Base-by-base conservation (phyloP, 352 stramenopile species). In the Pythium utonaiense region DNA sequence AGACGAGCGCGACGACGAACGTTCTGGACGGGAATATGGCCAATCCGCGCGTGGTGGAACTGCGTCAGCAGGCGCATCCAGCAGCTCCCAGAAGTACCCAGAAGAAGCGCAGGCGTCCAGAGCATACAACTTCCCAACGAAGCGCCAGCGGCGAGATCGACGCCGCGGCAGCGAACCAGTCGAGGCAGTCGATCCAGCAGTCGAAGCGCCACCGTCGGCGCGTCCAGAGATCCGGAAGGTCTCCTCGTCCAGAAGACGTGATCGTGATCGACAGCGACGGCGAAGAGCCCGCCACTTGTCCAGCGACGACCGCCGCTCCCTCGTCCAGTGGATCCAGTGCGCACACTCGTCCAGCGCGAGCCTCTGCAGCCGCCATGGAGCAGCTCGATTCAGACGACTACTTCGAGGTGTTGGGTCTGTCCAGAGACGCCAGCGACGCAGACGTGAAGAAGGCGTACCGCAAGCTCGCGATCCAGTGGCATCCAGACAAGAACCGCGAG, bases 401-500 rank as follows among this genome's bases (percentile, higher is more conserved):
- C 62, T 93, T 91, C 47, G 64, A 73, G 24, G 71, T 91, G 36
- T 66, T 93, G 30, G 71, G 71, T 4, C 55, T 93, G 9, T 17
- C 62, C 10, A 73, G 69, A 36, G 54, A 61, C 0, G 78, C 75
- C 17, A 74, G 67, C 0, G 81, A 78, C 2, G 56, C 68, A 1
- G 81, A 91, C n/a, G 69, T 93, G 16, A 84, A 83, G 60, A 71
- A 71, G 19, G 83, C 83, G 33, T 93, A 91, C 62, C 58, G 75
- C 12, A 84, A 83, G 48, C 60, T 91, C 56, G 80, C 80, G 27
- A 71, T 98, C 34, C 93, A 94, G 60, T 97, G 90, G 74, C 94
- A 98, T 66, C 94, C 94, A 1, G 94, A 98, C 66, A 98, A 98
- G 69, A 97, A 98, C 67, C 79, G 85, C 36, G 74, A 80, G 22